Conservation (phyloP, 257 asterid species). For the Misopates orontium region DNA sequence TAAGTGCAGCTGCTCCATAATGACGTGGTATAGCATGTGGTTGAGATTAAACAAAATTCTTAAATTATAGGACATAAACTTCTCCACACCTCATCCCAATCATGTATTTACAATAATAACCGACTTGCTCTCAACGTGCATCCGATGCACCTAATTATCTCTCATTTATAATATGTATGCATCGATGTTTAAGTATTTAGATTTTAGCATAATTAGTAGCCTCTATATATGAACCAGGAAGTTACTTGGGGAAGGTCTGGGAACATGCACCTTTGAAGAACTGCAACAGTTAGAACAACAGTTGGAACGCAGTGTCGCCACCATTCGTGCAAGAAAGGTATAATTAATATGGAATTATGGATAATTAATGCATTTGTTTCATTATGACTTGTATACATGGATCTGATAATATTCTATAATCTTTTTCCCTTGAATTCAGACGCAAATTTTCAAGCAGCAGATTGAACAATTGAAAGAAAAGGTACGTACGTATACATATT, state of each 20-base stretch:
- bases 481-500: conserved; percentile 53
- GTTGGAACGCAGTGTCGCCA: conserved; percentile 64
- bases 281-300: conserved; percentile 78
- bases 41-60: too few species aligned
- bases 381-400: neutral
- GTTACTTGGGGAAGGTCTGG: conserved; percentile 78
- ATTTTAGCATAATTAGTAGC: too few species aligned
- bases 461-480: conserved; percentile 67
- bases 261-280: conserved; percentile 65
- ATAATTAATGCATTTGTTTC: neutral
- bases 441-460: conserved; percentile 78
- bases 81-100: too few species aligned
- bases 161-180: too few species aligned
- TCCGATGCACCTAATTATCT: too few species aligned
- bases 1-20: too few species aligned
- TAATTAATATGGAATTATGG: too few species aligned
- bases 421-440: conserved; percentile 36
- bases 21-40: too few species aligned
- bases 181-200: too few species aligned
- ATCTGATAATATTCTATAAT: neutral
- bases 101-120: too few species aligned
- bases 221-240: conserved; percentile 40
- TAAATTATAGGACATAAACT: too few species aligned
- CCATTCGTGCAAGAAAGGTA: conserved; percentile 79
- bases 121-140: too few species aligned